Evolutionary conservation across 2,329 filamentous ascomycete species (phyloP).

Genomic region (Ophiostoma himal-ulmi): DNA sequence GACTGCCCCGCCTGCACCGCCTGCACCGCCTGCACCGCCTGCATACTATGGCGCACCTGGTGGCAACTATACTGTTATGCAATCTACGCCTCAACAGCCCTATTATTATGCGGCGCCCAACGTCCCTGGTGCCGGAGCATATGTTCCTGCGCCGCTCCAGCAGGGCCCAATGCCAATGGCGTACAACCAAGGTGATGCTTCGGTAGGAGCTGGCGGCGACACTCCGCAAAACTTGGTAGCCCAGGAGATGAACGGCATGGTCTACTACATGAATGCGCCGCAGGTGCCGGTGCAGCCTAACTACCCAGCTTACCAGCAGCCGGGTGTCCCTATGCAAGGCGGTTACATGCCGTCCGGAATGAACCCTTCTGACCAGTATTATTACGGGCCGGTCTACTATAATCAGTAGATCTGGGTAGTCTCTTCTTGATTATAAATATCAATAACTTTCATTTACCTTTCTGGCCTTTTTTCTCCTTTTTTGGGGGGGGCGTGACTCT

Average conservation of each 20-base stretch:
- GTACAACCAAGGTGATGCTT: conserved; percentile 38
- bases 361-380: conserved; percentile 54
- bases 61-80: conserved; percentile 48
- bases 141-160: conserved; percentile 48
- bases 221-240: conserved; percentile 53
- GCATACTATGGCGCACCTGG: conserved; percentile 25
- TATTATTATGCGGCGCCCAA: conserved; percentile 33
- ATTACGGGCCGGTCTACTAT: conserved; percentile 43
- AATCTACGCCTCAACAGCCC: conserved; percentile 43
- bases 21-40: conserved; percentile 41
- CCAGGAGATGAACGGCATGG: conserved; percentile 91
- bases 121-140: conserved; percentile 46
- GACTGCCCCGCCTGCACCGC: conserved; percentile 42
- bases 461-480: background rate
- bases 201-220: conserved; percentile 27
- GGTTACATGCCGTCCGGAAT: conserved; percentile 47
- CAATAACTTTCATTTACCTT: background rate
- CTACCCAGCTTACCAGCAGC: conserved; percentile 43
- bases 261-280: conserved; percentile 86
- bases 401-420: background rate
- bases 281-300: conserved; percentile 61
- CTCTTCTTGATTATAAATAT: background rate
- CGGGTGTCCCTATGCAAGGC: conserved; percentile 32
- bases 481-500: background rate
- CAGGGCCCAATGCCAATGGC: conserved; percentile 32